Base-by-base conservation (phyloP, 371 early-diverging fungal species). In the Mortierella sp. region DNA sequence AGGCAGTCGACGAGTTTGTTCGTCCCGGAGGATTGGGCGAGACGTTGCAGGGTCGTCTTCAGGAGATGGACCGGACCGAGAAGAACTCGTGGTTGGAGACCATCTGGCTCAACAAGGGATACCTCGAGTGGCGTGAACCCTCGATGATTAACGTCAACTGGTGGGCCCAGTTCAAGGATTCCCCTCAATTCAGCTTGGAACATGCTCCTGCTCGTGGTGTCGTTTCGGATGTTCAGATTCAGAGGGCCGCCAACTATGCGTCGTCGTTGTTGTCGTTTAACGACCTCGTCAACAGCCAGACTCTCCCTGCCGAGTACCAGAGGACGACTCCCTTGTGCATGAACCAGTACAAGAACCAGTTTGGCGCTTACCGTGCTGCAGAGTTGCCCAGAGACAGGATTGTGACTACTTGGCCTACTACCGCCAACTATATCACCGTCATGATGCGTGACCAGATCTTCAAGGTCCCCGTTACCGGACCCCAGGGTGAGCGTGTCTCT, bases 81-180 rank as follows among this genome's bases (percentile, higher is more conserved):
- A 84, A 91, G 55, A 73, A 89, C 79, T 95, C 94, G 55, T 99
- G 99, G 99, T 88, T 99, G 32, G 98, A 98, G 81, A 89, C 90
- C 12, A 93, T 96, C 38, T 97, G 97, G 97, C 92, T 98, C 12
- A 88, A 92, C 75, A 95, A 96, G 77, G 99, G 95, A 21, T 99
- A 99, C 84, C 93, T 97, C n/a, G 94, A 95, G 68, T 98, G 96
- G 91, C 91, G 98, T 41, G 95, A 93, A 12, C 94, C 96, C 4
- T 91, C 94, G 8, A 88, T 96, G 80, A 92, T 97, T 88, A 96
- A 97, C 80, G 95, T 96, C 74, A 98, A 97, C 83, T 98, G 97
- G 98, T 97, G 91, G 93, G 93, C 90, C 49, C 90, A 92, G 82
- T 92, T 94, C 83, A 90, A 89, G 46, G 95, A 96, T 83, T 92